Evolutionary conservation across 257 asterid species (phyloP).

Genomic region (Solanum ossicruentum): DNA sequence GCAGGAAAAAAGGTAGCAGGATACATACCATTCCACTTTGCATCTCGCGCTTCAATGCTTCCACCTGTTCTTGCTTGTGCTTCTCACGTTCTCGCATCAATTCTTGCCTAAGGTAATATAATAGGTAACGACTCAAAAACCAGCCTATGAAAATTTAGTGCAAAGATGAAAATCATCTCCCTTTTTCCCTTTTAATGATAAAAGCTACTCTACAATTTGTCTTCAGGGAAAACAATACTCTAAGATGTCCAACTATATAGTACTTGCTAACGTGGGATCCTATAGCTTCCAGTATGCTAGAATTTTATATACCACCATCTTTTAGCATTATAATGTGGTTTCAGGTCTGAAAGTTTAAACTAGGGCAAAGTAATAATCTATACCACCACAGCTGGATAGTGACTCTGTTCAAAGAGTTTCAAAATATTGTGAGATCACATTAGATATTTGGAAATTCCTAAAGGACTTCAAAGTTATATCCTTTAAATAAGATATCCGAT

Average conservation of each 20-base stretch:
- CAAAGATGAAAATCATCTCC: not conserved
- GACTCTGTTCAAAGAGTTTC: not conserved
- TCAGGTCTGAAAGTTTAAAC: not conserved
- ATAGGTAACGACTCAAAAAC: not conserved
- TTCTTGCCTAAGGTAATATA: slow-evolving; percentile 53
- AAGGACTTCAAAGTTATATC: not conserved
- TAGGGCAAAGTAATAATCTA: not conserved
- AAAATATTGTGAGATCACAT: not conserved
- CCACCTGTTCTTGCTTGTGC: slow-evolving; percentile 69
- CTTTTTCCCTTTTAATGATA: not conserved
- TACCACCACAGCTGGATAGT: not conserved
- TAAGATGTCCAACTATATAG: not conserved
- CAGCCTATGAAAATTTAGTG: not conserved
- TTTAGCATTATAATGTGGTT: not conserved
- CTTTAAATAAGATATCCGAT: not conserved
- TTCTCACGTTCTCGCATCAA: slow-evolving; percentile 65
- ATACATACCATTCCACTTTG: slow-evolving; percentile 79
- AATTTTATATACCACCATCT: not conserved
- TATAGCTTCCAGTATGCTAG: not conserved
- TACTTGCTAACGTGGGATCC: not conserved
- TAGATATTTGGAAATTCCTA: not conserved
- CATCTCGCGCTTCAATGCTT: slow-evolving; percentile 64
- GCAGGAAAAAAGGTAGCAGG: not conserved
- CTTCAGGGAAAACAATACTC: not conserved
- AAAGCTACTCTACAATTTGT: not conserved